Conservation (phyloP, 1,284 basidiomycete genomes). For the Chondrostereum purpureum region DNA sequence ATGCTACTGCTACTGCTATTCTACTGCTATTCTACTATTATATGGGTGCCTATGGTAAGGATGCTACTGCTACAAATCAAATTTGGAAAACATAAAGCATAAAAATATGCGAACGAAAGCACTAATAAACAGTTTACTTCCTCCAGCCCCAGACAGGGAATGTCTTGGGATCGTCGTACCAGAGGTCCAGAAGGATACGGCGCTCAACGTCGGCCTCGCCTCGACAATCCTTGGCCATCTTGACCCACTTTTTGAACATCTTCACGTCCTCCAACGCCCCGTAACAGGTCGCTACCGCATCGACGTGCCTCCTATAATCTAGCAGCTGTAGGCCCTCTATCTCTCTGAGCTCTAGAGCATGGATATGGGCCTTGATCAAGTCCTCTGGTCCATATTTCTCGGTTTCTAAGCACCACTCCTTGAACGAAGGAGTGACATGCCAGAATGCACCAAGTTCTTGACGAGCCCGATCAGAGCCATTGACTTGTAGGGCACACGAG, state of each 20-base stretch:
- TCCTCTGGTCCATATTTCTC: slow-evolving; percentile 19
- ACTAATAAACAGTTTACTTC: slow-evolving; percentile 17
- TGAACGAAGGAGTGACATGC: slow-evolving; percentile 23
- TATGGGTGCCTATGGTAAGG: no score
- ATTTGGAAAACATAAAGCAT: no score
- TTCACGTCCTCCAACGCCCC: slow-evolving; percentile 31
- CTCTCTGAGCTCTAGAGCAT: slow-evolving; percentile 22
- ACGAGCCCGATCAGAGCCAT: slow-evolving; percentile 20
- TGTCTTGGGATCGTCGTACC: slow-evolving; percentile 28
- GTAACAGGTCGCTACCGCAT: slow-evolving; percentile 35
- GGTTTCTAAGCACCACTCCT: slow-evolving; percentile 29
- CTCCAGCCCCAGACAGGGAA: slow-evolving; percentile 38
- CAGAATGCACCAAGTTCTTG: slow-evolving; percentile 20
- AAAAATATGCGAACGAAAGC: no score
- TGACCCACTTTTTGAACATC: slow-evolving; percentile 28
- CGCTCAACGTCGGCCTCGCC: slow-evolving; percentile 11
- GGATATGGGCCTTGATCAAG: slow-evolving; percentile 26
- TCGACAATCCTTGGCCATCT: slow-evolving; percentile 16
- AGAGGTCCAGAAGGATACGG: slow-evolving; percentile 25
- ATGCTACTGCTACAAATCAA: no score
- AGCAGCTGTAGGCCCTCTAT: slow-evolving; percentile 19
- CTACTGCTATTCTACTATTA: no score
- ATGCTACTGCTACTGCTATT: no score
- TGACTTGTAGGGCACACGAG: slow-evolving; percentile 22
- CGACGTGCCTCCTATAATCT: slow-evolving; percentile 25